Evolutionary conservation across 352 stramenopile genomes (phyloP).

Genomic region (Phytopythium montanum): DNA sequence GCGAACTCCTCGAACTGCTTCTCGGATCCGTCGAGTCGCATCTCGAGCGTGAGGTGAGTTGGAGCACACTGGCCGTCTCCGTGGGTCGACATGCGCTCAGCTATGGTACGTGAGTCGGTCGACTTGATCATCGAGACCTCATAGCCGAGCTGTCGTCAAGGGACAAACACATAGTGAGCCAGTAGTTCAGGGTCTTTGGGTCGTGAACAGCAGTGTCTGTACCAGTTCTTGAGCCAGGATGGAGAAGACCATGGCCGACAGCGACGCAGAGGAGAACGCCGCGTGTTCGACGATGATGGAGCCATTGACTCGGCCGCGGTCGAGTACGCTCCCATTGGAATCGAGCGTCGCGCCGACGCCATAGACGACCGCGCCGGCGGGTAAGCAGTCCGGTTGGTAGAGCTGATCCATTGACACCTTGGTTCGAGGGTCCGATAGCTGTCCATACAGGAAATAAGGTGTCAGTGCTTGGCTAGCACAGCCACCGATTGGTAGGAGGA

Average conservation of each 20-base stretch:
- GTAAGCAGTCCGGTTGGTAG: constrained; percentile 27
- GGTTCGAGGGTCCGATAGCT: constrained; percentile 19
- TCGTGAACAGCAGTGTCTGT: neutral
- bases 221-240: constrained; percentile 51
- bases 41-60: constrained; percentile 6
- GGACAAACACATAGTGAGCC: neutral
- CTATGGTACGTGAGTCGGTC: constrained; percentile 13
- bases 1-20: constrained; percentile 12
- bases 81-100: constrained; percentile 32
- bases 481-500: neutral
- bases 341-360: constrained; percentile 30
- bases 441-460: neutral
- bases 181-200: neutral
- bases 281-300: constrained; percentile 34
- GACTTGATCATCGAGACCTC: constrained; percentile 31
- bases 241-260: constrained; percentile 21
- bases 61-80: constrained; percentile 5
- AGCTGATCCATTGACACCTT: constrained; percentile 13
- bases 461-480: neutral
- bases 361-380: constrained; percentile 21
- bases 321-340: constrained; percentile 14
- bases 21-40: constrained; percentile 9
- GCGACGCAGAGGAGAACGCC: neutral
- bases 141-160: constrained; percentile 28
- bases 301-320: constrained; percentile 27